Evolutionary conservation across 2,329 filamentous ascomycete species (phyloP).

Genomic region (Thermomyces lanuginosus): DNA sequence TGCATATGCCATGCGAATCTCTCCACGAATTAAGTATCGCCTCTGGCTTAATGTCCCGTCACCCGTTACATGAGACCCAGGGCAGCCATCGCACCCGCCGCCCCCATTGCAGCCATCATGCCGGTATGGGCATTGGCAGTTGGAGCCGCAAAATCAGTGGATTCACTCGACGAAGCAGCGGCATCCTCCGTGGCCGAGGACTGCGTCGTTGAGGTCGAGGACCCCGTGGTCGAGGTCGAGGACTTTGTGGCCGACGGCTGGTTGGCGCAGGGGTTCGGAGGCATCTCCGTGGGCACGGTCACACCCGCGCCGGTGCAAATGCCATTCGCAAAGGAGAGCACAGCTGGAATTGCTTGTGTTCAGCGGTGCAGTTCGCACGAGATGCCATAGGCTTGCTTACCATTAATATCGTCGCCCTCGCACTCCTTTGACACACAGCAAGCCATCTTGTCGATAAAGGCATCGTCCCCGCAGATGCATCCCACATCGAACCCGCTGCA

Average conservation of each 20-base stretch:
- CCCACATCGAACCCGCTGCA: constrained; percentile 27
- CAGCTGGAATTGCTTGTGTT: too few relatives aligned
- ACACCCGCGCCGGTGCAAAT: constrained; percentile 25
- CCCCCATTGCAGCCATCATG: constrained; percentile 16
- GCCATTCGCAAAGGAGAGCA: constrained; percentile 19
- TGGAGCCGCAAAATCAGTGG: constrained; percentile 10
- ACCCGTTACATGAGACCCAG: constrained; percentile 4
- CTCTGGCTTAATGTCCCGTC: too few relatives aligned
- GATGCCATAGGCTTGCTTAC: constrained; percentile 11
- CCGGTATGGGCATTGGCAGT: constrained; percentile 11
- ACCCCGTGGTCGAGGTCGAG: constrained; percentile 3
- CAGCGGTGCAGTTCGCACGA: not conserved
- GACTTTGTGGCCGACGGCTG: constrained; percentile 5
- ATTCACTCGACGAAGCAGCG: constrained; percentile 13
- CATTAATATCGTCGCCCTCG: constrained; percentile 23
- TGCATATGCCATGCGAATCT: too few relatives aligned
- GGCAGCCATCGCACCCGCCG: constrained; percentile 14
- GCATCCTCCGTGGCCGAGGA: constrained; percentile 8
- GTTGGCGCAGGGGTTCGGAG: constrained; percentile 7
- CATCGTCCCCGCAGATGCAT: constrained; percentile 33
- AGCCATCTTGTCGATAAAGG: constrained; percentile 33
- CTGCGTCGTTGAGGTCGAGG: constrained; percentile 4
- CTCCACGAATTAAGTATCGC: too few relatives aligned
- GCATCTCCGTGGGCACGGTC: constrained; percentile 15
- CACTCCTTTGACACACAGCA: constrained; percentile 36